Conservation (phyloP, 176 grass and related monocot species). For the Sorghum bicolor region DNA sequence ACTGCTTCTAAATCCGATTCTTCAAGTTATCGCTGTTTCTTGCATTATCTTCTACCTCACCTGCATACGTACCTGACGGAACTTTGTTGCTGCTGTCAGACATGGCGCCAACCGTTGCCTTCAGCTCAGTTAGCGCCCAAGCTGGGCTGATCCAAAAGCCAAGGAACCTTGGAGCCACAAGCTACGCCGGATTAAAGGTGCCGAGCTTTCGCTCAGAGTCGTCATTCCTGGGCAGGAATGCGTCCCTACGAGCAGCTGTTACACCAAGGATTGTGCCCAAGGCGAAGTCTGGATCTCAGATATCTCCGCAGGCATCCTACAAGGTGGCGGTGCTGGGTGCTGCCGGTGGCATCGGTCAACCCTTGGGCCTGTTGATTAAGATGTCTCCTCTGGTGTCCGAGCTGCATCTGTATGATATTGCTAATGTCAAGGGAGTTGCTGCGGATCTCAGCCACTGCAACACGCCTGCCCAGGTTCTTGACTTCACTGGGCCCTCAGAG, state of each 20-base stretch:
- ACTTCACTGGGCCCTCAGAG: slow-evolving; percentile 64
- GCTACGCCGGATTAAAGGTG: slow-evolving; percentile 36
- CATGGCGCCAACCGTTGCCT: slow-evolving; percentile 37
- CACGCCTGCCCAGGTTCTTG: slow-evolving; percentile 63
- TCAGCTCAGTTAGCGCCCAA: slow-evolving; percentile 37
- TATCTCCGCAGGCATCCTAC: slow-evolving; percentile 55
- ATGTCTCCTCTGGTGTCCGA: slow-evolving; percentile 76
- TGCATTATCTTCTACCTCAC: not conserved
- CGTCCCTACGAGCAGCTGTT: slow-evolving; percentile 27
- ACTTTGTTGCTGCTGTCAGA: slow-evolving; percentile 14
- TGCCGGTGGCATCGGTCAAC: slow-evolving; percentile 82
- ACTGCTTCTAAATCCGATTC: not conserved
- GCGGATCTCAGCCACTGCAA: slow-evolving; percentile 91
- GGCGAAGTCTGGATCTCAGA: slow-evolving; percentile 35
- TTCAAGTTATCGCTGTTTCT: not conserved
- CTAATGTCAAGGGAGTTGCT: slow-evolving; percentile 88
- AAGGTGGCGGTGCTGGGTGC: slow-evolving; percentile 83
- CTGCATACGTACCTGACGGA: not conserved
- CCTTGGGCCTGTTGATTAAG: slow-evolving; percentile 67
- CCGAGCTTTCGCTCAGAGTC: slow-evolving; percentile 7
- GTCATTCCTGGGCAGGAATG: slow-evolving; percentile 35
- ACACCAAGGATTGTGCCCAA: slow-evolving; percentile 49
- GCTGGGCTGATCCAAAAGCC: slow-evolving; percentile 33
- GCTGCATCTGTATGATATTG: slow-evolving; percentile 83
- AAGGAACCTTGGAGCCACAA: slow-evolving; percentile 27